These are phyloP conservation scores for Chalciporus pseudorubinellus DNA, from an alignment of 768 basidiomycete genomes.

Conservation along the genomic window DNA sequence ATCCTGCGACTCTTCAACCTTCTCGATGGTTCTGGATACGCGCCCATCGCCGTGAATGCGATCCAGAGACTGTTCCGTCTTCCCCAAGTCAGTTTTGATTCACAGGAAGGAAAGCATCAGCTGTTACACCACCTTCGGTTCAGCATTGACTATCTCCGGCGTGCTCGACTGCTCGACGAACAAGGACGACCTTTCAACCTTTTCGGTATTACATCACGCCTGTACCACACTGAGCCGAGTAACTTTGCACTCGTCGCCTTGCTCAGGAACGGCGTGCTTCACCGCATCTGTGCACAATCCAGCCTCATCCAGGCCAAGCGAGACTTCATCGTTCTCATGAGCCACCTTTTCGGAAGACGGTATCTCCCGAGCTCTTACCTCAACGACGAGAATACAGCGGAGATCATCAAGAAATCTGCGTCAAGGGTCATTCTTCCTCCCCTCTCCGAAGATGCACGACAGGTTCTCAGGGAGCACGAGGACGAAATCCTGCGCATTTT, in stretches of 20 bases:
- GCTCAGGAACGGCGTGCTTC: slow-evolving; percentile 56
- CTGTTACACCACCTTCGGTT: slow-evolving; percentile 66
- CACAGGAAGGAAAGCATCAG: slow-evolving; percentile 53
- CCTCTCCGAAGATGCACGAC: slow-evolving; percentile 39
- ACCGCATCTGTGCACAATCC: slow-evolving; percentile 48
- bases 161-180: slow-evolving; percentile 50
- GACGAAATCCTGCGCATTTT: slow-evolving; percentile 53
- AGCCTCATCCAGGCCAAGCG: slow-evolving; percentile 41
- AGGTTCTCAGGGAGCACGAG: slow-evolving; percentile 46
- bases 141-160: slow-evolving; percentile 67
- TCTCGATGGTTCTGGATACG: slow-evolving; percentile 55
- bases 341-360: slow-evolving; percentile 65
- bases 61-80: slow-evolving; percentile 53
- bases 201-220: slow-evolving; percentile 50
- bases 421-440: slow-evolving; percentile 58
- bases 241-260: slow-evolving; percentile 65
- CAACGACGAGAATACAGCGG: slow-evolving; percentile 34
- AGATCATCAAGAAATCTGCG: slow-evolving; percentile 44
- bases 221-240: slow-evolving; percentile 67
- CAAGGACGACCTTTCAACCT: slow-evolving; percentile 58
- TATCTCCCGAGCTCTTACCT: slow-evolving; percentile 47
- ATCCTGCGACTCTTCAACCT: slow-evolving; percentile 63
- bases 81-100: slow-evolving; percentile 57
- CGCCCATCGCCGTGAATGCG: slow-evolving; percentile 46
- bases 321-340: slow-evolving; percentile 53